Evolutionary conservation across 805 yeast species (phyloP).

Genomic region (Kuraishia hungarica): DNA sequence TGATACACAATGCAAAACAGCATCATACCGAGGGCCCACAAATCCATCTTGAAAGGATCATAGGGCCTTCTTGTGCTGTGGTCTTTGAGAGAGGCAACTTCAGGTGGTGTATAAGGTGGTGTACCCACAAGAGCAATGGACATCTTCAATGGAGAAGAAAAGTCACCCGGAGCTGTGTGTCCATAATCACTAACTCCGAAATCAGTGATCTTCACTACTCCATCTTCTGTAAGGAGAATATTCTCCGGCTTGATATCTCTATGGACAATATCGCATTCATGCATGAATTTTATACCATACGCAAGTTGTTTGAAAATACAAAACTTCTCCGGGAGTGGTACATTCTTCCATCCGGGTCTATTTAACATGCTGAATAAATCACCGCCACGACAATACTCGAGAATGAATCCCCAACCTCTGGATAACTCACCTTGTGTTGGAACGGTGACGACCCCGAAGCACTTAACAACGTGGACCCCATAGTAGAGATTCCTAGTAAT

Average conservation of each 20-base stretch:
- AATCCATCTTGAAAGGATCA: slow-evolving; percentile 66
- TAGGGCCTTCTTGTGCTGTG: slow-evolving; percentile 26
- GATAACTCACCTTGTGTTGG: slow-evolving; percentile 45
- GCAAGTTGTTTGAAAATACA: slow-evolving; percentile 71
- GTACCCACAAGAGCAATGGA: slow-evolving; percentile 62
- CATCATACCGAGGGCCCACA: slow-evolving; percentile 70
- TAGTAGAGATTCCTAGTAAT: slow-evolving; percentile 48
- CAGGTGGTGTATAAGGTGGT: slow-evolving; percentile 81
- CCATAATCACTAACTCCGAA: slow-evolving; percentile 84
- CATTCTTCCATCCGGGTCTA: slow-evolving; percentile 52
- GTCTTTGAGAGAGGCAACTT: slow-evolving; percentile 49
- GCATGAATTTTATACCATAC: slow-evolving; percentile 61
- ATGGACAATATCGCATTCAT: slow-evolving; percentile 75
- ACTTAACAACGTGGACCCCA: slow-evolving; percentile 57
- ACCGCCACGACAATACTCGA: slow-evolving; percentile 53
- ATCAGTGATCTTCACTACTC: slow-evolving; percentile 73
- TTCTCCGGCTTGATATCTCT: slow-evolving; percentile 95
- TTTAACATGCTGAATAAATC: slow-evolving; percentile 56
- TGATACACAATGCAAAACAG: slow-evolving; percentile 54
- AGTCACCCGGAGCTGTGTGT: slow-evolving; percentile 48
- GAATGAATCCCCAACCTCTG: slow-evolving; percentile 76
- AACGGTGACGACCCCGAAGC: slow-evolving; percentile 46
- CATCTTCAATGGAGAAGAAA: slow-evolving; percentile 29
- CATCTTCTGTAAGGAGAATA: slow-evolving; percentile 53
- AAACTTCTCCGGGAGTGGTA: slow-evolving; percentile 42